Conservation (phyloP, 2,329 filamentous ascomycete species). For the Exophiala alcalophila region DNA sequence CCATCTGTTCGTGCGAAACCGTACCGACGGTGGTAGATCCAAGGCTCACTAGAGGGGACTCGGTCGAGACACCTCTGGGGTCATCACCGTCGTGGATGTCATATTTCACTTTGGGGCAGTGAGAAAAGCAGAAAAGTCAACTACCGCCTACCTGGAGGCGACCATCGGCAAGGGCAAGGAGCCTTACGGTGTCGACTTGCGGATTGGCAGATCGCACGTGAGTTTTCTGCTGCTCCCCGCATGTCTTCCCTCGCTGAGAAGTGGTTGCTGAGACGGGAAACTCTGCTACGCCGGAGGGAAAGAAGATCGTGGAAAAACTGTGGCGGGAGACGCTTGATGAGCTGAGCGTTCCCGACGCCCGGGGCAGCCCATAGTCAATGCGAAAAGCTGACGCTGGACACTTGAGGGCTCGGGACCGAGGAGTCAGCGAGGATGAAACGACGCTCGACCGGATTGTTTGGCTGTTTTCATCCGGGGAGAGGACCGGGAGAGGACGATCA, state of each 20-base stretch:
- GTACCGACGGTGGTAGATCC: constrained; percentile 46
- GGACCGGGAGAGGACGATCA: too few species aligned
- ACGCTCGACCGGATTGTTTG: background rate
- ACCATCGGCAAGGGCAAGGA: constrained; percentile 46
- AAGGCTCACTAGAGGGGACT: constrained; percentile 39
- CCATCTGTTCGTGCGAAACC: constrained; percentile 38
- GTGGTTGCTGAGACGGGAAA: constrained; percentile 9
- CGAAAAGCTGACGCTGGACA: too few species aligned
- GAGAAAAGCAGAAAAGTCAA: constrained; percentile 40
- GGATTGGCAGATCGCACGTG: constrained; percentile 48
- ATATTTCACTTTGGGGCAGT: too few species aligned
- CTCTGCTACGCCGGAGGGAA: constrained; percentile 32
- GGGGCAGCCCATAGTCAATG: background rate
- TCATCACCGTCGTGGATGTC: too few species aligned
- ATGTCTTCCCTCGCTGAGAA: background rate
- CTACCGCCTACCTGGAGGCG: constrained; percentile 50
- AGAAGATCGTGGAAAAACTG: constrained; percentile 35
- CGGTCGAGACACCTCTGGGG: constrained; percentile 21
- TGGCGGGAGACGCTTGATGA: constrained; percentile 35
- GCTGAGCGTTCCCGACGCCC: background rate
- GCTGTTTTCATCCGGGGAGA: too few species aligned
- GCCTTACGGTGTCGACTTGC: constrained; percentile 51
- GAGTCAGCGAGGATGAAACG: background rate
- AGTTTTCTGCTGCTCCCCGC: constrained; percentile 30
- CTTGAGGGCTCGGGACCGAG: background rate